Evolutionary conservation across 352 stramenopile genomes (phyloP).

Genomic region (Pythium brachiatum): DNA sequence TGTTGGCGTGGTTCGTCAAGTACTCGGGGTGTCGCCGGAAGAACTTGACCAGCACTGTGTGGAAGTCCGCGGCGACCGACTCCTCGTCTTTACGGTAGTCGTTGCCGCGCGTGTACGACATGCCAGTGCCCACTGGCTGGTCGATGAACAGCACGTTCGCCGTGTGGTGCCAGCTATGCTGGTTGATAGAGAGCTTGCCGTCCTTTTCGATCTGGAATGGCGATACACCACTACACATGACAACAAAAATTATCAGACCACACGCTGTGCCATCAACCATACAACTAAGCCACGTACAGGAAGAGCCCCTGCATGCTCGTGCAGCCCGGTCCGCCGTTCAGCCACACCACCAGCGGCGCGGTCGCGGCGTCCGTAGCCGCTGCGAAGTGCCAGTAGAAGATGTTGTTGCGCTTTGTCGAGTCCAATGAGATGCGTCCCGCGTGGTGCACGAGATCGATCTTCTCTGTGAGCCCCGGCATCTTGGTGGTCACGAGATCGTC

Average conservation of each 20-base stretch:
- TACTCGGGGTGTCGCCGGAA: slow-evolving; percentile 84
- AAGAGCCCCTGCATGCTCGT: slow-evolving; percentile 81
- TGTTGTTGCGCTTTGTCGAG: slow-evolving; percentile 41
- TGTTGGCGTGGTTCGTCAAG: slow-evolving; percentile 38
- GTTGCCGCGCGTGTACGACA: slow-evolving; percentile 65
- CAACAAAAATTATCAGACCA: no score
- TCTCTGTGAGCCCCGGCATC: slow-evolving; percentile 52
- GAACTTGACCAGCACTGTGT: slow-evolving; percentile 93
- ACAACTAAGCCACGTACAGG: slow-evolving; percentile 31
- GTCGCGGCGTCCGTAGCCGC: slow-evolving; percentile 42
- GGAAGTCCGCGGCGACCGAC: slow-evolving; percentile 81
- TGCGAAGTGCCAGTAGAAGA: slow-evolving; percentile 86
- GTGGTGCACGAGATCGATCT: slow-evolving; percentile 58
- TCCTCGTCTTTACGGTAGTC: slow-evolving; percentile 48
- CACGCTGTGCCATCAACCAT: neutral
- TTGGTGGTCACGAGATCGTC: slow-evolving; percentile 41
- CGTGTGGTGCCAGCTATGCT: slow-evolving; percentile 69
- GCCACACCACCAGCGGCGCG: slow-evolving; percentile 68
- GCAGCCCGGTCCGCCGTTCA: slow-evolving; percentile 81
- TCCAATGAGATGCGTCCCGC: slow-evolving; percentile 57
- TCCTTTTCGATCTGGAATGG: slow-evolving; percentile 61
- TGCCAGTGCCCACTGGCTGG: slow-evolving; percentile 76
- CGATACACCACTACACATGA: slow-evolving; percentile 50
- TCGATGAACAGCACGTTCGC: slow-evolving; percentile 86
- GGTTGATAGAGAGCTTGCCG: slow-evolving; percentile 55